phyloP scores from a whole-genome alignment of 2,329 filamentous ascomycete species.

The Blastomyces emzantsi region DNA sequence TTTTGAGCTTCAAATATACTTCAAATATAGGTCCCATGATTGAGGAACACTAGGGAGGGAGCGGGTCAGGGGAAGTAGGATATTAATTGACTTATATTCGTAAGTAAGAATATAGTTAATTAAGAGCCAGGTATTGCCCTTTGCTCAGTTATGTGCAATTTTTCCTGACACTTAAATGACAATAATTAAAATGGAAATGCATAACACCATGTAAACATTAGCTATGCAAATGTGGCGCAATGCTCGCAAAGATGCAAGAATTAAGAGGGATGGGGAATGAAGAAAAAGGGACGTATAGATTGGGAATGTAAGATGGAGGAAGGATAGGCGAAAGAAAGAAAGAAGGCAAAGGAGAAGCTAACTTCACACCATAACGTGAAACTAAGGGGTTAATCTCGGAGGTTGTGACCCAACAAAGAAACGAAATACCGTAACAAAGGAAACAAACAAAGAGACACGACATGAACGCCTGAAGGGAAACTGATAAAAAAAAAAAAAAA shows the following conservation, averaged over 20 bases:
- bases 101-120: neutral
- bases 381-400: neutral
- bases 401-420: neutral
- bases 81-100: neutral
- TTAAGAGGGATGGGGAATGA: neutral
- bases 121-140: neutral
- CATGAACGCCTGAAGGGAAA: neutral
- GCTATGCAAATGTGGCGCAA: neutral
- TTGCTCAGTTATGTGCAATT: neutral
- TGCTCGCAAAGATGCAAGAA: neutral
- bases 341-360: too few relatives aligned
- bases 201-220: neutral
- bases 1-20: neutral
- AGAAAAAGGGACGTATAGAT: neutral
- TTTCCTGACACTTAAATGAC: neutral
- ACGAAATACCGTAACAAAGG: neutral
- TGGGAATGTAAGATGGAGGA: neutral
- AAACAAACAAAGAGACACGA: neutral
- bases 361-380: too few relatives aligned
- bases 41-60: neutral
- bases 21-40: neutral
- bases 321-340: neutral
- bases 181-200: neutral
- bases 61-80: neutral
- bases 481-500: neutral